These are phyloP conservation scores for Shiraia sp. DNA, from an alignment of 2,329 filamentous ascomycete species.

Conservation along the genomic window DNA sequence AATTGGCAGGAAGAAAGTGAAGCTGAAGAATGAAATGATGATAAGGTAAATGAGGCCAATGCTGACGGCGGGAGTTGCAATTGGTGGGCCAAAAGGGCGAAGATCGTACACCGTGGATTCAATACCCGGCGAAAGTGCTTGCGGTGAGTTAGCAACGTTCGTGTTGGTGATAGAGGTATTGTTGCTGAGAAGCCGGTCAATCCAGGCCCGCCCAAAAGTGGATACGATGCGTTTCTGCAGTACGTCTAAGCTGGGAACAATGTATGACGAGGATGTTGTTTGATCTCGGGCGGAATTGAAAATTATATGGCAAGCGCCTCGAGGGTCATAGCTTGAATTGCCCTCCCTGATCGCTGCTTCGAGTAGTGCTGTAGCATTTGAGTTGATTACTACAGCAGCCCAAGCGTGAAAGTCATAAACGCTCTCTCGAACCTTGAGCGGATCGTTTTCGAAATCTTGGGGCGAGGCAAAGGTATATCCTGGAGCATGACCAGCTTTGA, in stretches of 20 bases:
- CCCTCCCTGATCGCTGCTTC: conserved; percentile 56
- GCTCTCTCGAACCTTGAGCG: conserved; percentile 59
- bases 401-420: conserved; percentile 63
- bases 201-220: conserved; percentile 55
- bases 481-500: conserved; percentile 45
- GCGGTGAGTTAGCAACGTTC: conserved; percentile 52
- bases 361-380: conserved; percentile 64
- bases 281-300: conserved; percentile 63
- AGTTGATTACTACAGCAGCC: conserved; percentile 64
- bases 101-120: conserved; percentile 61
- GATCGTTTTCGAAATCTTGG: conserved; percentile 58
- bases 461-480: conserved; percentile 56
- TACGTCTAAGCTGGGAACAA: conserved; percentile 54
- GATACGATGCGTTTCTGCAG: conserved; percentile 52
- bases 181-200: conserved; percentile 22
- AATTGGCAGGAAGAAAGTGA: conserved; percentile 66
- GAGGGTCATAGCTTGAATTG: conserved; percentile 64
- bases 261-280: conserved; percentile 55
- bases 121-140: conserved; percentile 60
- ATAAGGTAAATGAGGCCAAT: conserved; percentile 70
- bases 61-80: conserved; percentile 60
- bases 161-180: conserved; percentile 30
- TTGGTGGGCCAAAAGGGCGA: conserved; percentile 61
- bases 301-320: conserved; percentile 61
- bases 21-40: conserved; percentile 68